A percentile compares a stretch with the other conserved stretches of the same genome.
These are phyloP conservation scores for Saccharomycopsis sp. DNA, from an alignment of 805 yeast genomes.

Conservation along the genomic window DNA sequence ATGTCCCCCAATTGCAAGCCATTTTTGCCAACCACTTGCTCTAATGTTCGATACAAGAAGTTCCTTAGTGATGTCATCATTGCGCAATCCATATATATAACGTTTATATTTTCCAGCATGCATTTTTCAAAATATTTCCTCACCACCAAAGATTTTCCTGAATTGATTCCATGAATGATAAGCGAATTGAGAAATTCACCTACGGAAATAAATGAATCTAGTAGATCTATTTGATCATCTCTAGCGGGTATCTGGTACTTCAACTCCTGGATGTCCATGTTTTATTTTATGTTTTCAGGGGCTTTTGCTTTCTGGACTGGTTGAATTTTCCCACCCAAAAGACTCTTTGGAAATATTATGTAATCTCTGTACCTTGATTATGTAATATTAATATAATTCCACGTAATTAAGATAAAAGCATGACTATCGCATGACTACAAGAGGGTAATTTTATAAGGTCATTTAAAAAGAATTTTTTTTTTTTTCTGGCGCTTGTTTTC, in stretches of 20 bases:
- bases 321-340: too few species aligned
- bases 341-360: too few species aligned
- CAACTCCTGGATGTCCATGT: too few species aligned
- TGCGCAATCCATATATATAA: conserved; percentile 14
- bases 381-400: too few species aligned
- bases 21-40: background rate
- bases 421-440: too few species aligned
- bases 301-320: too few species aligned
- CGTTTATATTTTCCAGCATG: background rate
- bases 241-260: conserved; percentile 1
- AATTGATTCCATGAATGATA: conserved; percentile 18
- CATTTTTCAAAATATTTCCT: conserved; percentile 5
- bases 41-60: conserved; percentile 8
- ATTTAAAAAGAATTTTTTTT: too few species aligned
- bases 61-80: conserved; percentile 8
- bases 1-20: background rate
- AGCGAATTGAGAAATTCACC: conserved; percentile 8
- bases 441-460: too few species aligned
- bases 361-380: too few species aligned
- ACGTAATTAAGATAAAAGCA: too few species aligned
- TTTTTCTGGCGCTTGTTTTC: too few species aligned
- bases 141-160: conserved; percentile 15
- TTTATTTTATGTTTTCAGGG: too few species aligned
- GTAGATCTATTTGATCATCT: conserved; percentile 14
- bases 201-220: conserved; percentile 9